phyloP scores from a whole-genome alignment of 768 basidiomycete genomes.

The Amanita exitialis region DNA sequence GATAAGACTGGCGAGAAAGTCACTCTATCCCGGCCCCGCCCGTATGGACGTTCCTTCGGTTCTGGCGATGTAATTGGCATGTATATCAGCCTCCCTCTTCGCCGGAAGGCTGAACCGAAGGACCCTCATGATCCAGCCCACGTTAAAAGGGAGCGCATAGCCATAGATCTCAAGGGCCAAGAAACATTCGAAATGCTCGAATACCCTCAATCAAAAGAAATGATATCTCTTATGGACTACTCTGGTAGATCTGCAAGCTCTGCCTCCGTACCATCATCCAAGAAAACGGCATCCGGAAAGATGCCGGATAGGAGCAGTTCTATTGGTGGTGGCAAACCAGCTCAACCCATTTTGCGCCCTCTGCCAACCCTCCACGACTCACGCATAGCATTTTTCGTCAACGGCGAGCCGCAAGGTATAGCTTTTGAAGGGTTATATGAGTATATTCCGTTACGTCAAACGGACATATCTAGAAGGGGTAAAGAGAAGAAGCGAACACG shows the following conservation, averaged over 20 bases:
- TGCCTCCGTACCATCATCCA: constrained; percentile 48
- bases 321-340: constrained; percentile 23
- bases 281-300: constrained; percentile 64
- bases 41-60: constrained; percentile 65
- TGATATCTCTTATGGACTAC: constrained; percentile 80
- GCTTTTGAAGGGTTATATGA: constrained; percentile 89
- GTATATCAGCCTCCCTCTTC: constrained; percentile 81
- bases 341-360: constrained; percentile 40
- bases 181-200: constrained; percentile 93
- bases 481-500: constrained; percentile 55
- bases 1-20: constrained; percentile 93
- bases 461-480: constrained; percentile 49
- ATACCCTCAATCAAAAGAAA: constrained; percentile 84
- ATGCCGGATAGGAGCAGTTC: constrained; percentile 49
- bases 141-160: constrained; percentile 80
- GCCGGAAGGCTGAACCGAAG: constrained; percentile 42
- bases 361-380: constrained; percentile 66
- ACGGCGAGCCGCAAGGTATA: constrained; percentile 73
- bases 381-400: constrained; percentile 82
- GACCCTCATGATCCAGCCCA: constrained; percentile 77
- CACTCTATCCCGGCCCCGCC: constrained; percentile 67
- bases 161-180: constrained; percentile 94
- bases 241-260: constrained; percentile 48
- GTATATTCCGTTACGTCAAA: constrained; percentile 71
- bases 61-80: constrained; percentile 89